Conservation (phyloP, 2,329 filamentous ascomycete species). For the Lasiodiplodia sp. region DNA sequence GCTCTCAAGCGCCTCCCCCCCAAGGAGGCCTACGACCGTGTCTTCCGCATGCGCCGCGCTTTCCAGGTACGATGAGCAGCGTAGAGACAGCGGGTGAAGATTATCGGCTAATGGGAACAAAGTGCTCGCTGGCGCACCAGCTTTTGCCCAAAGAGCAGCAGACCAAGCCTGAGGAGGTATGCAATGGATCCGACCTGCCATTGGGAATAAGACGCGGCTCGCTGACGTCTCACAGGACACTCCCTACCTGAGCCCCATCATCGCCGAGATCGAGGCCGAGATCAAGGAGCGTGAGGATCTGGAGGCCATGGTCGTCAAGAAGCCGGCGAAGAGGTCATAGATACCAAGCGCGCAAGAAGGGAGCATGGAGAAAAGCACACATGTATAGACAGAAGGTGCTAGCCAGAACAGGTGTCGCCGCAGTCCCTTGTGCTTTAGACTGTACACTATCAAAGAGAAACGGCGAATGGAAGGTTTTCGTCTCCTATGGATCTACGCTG, state of each 20-base stretch:
- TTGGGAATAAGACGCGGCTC: background rate
- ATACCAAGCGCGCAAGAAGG: conserved; percentile 11
- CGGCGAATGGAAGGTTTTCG: conserved; percentile 10
- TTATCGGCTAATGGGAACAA: conserved; percentile 37
- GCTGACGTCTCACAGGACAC: conserved; percentile 61
- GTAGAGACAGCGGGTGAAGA: background rate
- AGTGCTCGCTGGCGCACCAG: conserved; percentile 72
- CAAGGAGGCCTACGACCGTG: conserved; percentile 93
- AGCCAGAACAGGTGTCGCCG: background rate
- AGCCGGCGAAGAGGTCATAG: conserved; percentile 43
- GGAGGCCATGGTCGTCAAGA: conserved; percentile 69
- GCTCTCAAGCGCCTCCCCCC: conserved; percentile 89
- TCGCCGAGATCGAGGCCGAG: conserved; percentile 73
- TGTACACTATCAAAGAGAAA: conserved; percentile 39
- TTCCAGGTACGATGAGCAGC: conserved; percentile 70
- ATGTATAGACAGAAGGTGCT: conserved; percentile 20
- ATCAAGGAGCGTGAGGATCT: conserved; percentile 71
- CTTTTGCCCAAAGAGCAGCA: conserved; percentile 70
- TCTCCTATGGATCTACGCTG: background rate
- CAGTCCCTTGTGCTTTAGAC: conserved; percentile 46
- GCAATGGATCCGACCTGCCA: conserved; percentile 26
- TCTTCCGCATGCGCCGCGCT: conserved; percentile 95
- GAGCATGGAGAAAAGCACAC: conserved; percentile 7
- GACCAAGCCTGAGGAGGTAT: conserved; percentile 72
- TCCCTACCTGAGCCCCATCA: conserved; percentile 71